Percentiles rank a stretch among this genome's conserved stretches.
Evolutionary conservation across 495 filamentous ascomycete species (phyloP).

Genomic region (Pseudomonodictys pantanalensis): DNA sequence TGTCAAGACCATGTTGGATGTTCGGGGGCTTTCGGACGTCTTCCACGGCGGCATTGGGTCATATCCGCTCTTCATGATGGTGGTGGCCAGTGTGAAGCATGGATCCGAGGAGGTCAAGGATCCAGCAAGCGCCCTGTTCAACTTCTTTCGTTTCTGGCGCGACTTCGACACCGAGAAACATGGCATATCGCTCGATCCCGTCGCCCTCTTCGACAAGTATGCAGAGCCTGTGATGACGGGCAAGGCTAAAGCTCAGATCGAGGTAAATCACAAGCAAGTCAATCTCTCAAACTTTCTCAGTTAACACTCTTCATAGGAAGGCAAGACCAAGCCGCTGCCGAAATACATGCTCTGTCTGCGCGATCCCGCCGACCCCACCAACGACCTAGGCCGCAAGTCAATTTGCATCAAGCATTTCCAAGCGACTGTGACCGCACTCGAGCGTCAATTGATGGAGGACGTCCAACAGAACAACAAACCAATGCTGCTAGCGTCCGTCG

Average conservation of each 20-base stretch:
- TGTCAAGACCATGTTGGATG: constrained; percentile 50
- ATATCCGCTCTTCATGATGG: constrained; percentile 54
- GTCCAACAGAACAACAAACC: constrained; percentile 9
- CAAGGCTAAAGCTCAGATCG: constrained; percentile 3
- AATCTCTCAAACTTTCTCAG: background rate
- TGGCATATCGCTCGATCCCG: constrained; percentile 54
- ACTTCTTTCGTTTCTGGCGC: constrained; percentile 50
- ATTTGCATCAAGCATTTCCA: constrained; percentile 47
- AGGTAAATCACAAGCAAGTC: background rate
- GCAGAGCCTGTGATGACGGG: constrained; percentile 11
- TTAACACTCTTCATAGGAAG: constrained; percentile 1
- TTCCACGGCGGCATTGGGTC: constrained; percentile 47
- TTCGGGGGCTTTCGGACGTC: constrained; percentile 48
- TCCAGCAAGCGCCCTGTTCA: constrained; percentile 19
- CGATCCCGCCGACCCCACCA: constrained; percentile 57
- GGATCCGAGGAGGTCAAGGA: constrained; percentile 27
- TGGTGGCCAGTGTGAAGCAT: constrained; percentile 53
- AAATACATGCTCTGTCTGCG: constrained; percentile 54
- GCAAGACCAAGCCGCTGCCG: constrained; percentile 7
- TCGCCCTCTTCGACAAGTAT: constrained; percentile 42
- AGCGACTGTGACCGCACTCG: constrained; percentile 27
- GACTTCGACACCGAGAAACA: constrained; percentile 45
- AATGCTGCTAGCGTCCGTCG: background rate
- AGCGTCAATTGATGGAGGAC: constrained; percentile 1
- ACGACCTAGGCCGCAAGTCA: constrained; percentile 52